Conservation (phyloP, 768 basidiomycete genomes). For the Termitomyces sp. region DNA sequence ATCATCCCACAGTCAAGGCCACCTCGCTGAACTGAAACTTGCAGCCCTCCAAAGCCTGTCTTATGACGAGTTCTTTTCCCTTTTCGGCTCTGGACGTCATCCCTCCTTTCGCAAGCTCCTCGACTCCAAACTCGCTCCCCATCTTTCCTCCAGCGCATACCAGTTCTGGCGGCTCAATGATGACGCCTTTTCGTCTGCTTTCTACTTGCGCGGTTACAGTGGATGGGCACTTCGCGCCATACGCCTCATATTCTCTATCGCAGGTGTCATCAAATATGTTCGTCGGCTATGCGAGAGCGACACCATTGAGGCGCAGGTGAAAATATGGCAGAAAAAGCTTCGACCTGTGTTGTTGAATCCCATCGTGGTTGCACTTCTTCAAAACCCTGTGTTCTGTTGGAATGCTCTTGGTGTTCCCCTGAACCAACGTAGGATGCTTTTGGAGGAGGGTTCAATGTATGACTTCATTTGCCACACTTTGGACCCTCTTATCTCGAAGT, state of each 20-base stretch:
- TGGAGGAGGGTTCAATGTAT: constrained; percentile 47
- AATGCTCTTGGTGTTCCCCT: constrained; percentile 75
- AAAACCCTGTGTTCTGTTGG: constrained; percentile 63
- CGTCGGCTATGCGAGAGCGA: constrained; percentile 50
- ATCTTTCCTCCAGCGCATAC: constrained; percentile 69
- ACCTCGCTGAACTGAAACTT: constrained; percentile 76
- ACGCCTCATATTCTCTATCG: constrained; percentile 52
- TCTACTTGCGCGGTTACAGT: constrained; percentile 68
- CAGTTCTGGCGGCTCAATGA: constrained; percentile 74
- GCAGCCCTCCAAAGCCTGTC: constrained; percentile 55
- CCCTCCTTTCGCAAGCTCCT: constrained; percentile 57
- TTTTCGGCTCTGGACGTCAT: constrained; percentile 69
- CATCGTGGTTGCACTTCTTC: constrained; percentile 52
- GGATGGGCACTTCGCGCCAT: constrained; percentile 67
- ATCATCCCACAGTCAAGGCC: constrained; percentile 51
- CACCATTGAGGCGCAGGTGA: constrained; percentile 55
- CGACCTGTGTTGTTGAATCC: constrained; percentile 60
- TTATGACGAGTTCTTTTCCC: constrained; percentile 59
- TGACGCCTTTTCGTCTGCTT: constrained; percentile 47
- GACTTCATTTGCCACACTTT: constrained; percentile 52
- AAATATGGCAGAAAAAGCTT: constrained; percentile 59
- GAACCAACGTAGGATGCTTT: constrained; percentile 62
- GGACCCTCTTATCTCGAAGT: constrained; percentile 43
- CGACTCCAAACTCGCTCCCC: constrained; percentile 58
- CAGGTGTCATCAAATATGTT: constrained; percentile 55